Base-by-base conservation (phyloP, 352 stramenopile genomes). In the Thalassiosira livingstoniorum region DNA sequence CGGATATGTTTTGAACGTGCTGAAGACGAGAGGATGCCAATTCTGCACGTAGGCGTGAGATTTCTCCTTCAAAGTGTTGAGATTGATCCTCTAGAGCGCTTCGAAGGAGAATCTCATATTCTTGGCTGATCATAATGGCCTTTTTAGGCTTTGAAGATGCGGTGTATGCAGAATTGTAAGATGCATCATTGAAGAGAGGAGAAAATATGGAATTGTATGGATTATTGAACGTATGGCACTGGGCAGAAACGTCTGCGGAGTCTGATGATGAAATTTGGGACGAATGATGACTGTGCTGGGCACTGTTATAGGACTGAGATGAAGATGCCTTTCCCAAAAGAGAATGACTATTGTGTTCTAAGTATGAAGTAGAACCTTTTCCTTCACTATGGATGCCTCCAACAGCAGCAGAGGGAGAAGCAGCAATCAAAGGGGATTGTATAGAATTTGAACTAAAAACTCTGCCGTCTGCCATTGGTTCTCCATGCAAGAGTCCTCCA, bases 81-180 rank as follows among this genome's bases (percentile, higher is more conserved):
- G 90, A 81, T 87, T 94, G 90, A 74, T 94, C 90, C 83, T 93
- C 90, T 34, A 94, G 71, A 35, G 90, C 90, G 85, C 88, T 93
- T 68, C 93, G 89, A 15, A 94, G 65, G n/a, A 94, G 63, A 25
- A 87, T 82, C 68, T 94, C 90, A 51, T 94, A 94, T 72, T 93
- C 88, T 82, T 93, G 80, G 62, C 88, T 86, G 57, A 94, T 85
- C 87, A 94, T 93, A 0, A 63, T 87, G 18, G 83, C 83, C 61
- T 94, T 94, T 72, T 93, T 94, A 2, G 88, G 78, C 39, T 78
- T 75, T 54, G 84, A 67, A 47, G 63, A 75, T 25, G 47, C 11
- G 4, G 47, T 29, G 4, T 11, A 11, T 29, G 47, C 47, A n/a
- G 11, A 29, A 27, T 27, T 58, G n/a, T n/a, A n/a, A n/a, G n/a